Conservation (phyloP, 768 basidiomycete genomes). For the Collybia mongolica region DNA sequence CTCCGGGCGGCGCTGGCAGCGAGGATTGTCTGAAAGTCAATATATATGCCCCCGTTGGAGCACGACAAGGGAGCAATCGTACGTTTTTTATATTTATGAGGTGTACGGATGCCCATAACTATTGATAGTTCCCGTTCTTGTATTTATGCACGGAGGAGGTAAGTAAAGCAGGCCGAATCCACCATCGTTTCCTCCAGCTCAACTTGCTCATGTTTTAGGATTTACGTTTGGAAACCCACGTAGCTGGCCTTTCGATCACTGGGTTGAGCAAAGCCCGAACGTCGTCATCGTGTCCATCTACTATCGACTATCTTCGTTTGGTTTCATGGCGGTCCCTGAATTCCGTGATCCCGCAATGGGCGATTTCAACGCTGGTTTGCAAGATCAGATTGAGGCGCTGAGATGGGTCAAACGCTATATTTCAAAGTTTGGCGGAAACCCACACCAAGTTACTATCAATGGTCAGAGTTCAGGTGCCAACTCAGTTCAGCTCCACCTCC, state of each 20-base stretch:
- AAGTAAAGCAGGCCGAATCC: neutral
- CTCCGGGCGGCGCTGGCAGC: conserved; percentile 62
- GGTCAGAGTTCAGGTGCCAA: conserved; percentile 60
- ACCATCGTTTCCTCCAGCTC: neutral
- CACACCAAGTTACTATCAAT: conserved; percentile 53
- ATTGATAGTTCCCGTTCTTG: conserved; percentile 40
- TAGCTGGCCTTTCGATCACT: conserved; percentile 66
- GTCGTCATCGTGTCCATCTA: conserved; percentile 67
- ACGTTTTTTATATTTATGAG: conserved; percentile 15
- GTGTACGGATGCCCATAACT: neutral
- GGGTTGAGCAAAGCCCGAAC: conserved; percentile 62
- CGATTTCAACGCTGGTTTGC: conserved; percentile 16
- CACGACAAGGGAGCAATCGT: conserved; percentile 47
- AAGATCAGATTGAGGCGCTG: conserved; percentile 61
- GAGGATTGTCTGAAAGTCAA: conserved; percentile 70
- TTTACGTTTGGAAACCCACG: conserved; percentile 60
- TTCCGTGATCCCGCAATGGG: conserved; percentile 37
- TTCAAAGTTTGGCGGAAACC: conserved; percentile 62
- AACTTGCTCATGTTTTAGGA: conserved; percentile 24
- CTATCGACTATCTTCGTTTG: conserved; percentile 62
- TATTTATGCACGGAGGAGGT: conserved; percentile 53
- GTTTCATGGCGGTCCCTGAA: conserved; percentile 56
- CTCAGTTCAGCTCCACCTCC: conserved; percentile 53
- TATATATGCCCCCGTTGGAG: conserved; percentile 54
- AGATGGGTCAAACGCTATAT: conserved; percentile 67